Evolutionary conservation across 2,329 filamentous ascomycete species (phyloP).

Genomic region (Diaporthe velutina): DNA sequence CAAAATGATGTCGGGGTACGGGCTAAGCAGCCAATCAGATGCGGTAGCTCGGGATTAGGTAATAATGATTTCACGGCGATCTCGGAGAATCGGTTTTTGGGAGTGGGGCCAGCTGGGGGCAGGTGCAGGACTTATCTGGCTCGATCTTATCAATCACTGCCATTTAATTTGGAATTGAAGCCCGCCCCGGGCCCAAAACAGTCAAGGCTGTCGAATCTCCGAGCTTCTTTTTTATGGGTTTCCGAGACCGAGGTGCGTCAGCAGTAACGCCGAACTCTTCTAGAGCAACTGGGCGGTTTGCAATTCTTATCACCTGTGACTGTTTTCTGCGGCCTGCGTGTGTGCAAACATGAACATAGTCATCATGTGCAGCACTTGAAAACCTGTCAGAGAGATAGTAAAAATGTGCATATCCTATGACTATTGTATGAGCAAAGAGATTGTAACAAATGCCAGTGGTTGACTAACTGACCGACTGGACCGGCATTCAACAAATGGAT

Average conservation of each 20-base stretch:
- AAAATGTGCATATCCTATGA: neutral
- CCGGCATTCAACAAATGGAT: constrained; percentile 1
- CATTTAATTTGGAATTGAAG: constrained; percentile 30
- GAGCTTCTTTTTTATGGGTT: constrained; percentile 22
- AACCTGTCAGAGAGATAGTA: neutral
- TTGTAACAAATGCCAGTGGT: no score
- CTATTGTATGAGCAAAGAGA: neutral
- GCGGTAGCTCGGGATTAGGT: rapidly evolving
- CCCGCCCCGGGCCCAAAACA: constrained; percentile 8
- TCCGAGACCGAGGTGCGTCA: constrained; percentile 23
- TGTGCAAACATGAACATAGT: neutral
- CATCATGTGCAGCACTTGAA: neutral
- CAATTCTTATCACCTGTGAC: neutral
- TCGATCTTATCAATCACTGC: constrained; percentile 34
- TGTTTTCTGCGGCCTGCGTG: neutral
- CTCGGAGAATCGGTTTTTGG: constrained; percentile 34
- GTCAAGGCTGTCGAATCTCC: constrained; percentile 23
- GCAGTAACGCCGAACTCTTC: neutral
- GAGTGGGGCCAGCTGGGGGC: constrained; percentile 12
- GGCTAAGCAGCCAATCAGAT: constrained; percentile 16
- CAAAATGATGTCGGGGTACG: constrained; percentile 33
- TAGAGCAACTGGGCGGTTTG: no score
- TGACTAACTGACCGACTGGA: neutral
- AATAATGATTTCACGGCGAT: constrained; percentile 26
- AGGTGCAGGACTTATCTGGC: neutral